Base-by-base conservation (phyloP, 768 basidiomycete genomes). In the Tubosaeta brunneosetosa region DNA sequence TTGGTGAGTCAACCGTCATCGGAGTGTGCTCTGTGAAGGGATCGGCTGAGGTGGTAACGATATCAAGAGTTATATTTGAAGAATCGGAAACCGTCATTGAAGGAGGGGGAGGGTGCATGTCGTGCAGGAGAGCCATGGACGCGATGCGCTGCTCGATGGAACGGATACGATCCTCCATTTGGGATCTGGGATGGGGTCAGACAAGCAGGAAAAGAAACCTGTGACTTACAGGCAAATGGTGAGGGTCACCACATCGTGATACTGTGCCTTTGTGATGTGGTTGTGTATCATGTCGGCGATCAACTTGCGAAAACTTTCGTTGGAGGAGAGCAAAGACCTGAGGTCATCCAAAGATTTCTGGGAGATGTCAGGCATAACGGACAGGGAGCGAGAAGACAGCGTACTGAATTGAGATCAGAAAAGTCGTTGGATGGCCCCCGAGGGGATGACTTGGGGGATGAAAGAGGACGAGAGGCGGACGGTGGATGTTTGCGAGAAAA, bases 171-270 rank as follows among this genome's bases (percentile, higher is more conserved):
- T 66, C 63, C 19, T 71, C 66, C 9, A 71, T 48, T 31, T 69
- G 57, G n/a, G 64, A 58, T 49, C 78, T 78, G 19, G 6, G 43
- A 33, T n/a, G 55, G 34, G 5, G 26, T 51, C 27, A 50, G 46
- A 22, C 11, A 25, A 12, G 8, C 4, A 44, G 9, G 29, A 12
- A 19, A 16, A 14, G 0, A 11, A 8, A 26, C 25, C 22, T n/a
- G 29, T 42, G 0, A 58, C 67, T 26, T 51, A 81, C 81, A 71
- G 68, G 51, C 73, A 66, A 3, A 61, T 59, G 27, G 79, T 73
- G n/a, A 80, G 66, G 2, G 70, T 48, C 7, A 71, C 53, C 16
- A 79, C 66, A 36, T 82, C 81, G 12, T 57, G 55, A 17, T 51
- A 46, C 8, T 53, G 52, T 4, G 53, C 42, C 32, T 56, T 59